phyloP scores from a whole-genome alignment of 352 stramenopile genomes.

The Hyaloperonospora arabidopsidis region DNA sequence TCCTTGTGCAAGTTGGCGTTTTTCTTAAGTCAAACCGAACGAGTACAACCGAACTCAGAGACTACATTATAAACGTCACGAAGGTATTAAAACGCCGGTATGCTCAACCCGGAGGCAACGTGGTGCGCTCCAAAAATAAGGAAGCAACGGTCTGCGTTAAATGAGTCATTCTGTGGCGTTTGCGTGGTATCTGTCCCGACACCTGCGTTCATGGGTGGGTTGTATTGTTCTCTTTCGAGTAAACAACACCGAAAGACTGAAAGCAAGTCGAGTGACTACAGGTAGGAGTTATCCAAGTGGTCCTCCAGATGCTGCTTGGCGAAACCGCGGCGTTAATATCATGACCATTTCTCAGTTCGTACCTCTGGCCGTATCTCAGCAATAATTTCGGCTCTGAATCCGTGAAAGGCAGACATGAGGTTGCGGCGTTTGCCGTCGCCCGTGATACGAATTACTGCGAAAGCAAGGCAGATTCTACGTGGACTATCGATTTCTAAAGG shows the following conservation, averaged over 20 bases:
- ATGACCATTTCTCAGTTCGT: conserved; percentile 96
- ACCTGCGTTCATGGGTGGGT: conserved; percentile 60
- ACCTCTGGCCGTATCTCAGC: conserved; percentile 94
- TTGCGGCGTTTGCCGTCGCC: conserved; percentile 51
- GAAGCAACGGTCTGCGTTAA: conserved; percentile 56
- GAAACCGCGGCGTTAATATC: no score
- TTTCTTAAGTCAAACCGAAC: conserved; percentile 71
- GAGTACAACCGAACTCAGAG: conserved; percentile 91
- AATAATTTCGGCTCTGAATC: conserved; percentile 95
- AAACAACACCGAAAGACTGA: conserved; percentile 51
- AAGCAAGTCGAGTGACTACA: conserved; percentile 23
- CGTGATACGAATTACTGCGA: conserved; percentile 74
- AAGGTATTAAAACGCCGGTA: conserved; percentile 88
- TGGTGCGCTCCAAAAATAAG: conserved; percentile 76
- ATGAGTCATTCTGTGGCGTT: conserved; percentile 58
- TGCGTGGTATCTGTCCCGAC: conserved; percentile 64
- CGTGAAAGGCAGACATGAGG: conserved; percentile 92
- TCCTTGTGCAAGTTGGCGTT: conserved; percentile 74
- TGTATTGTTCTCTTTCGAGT: conserved; percentile 71
- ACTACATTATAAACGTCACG: conserved; percentile 88
- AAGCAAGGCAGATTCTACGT: conserved; percentile 59
- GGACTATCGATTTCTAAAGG: conserved; percentile 79
- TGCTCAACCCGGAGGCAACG: conserved; percentile 40
- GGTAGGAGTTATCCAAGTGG: conserved; percentile 24
- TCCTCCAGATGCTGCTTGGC: conserved; percentile 13